A percentile compares a stretch with the other conserved stretches of the same genome.
Conservation (phyloP, 139 green algal species). For the Chloropicon primus region DNA sequence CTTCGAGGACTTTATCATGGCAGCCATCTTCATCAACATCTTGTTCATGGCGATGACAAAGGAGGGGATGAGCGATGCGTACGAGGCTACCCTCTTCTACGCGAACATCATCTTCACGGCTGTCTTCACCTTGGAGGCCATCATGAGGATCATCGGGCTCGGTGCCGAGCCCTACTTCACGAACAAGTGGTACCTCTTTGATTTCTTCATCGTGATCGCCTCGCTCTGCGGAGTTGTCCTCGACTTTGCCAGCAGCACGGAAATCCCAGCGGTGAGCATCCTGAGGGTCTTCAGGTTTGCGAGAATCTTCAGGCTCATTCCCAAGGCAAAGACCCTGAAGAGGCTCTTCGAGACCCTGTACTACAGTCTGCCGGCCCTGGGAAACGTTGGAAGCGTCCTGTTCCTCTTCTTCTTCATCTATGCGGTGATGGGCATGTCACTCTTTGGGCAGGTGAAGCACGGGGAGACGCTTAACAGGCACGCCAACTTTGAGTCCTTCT, state of each 20-base stretch:
- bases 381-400: slow-evolving; percentile 50
- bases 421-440: slow-evolving; percentile 60
- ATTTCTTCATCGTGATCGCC: slow-evolving; percentile 38
- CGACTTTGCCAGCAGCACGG: slow-evolving; percentile 13
- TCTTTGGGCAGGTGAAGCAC: slow-evolving; percentile 49
- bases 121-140: slow-evolving; percentile 41
- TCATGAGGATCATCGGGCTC: slow-evolving; percentile 33
- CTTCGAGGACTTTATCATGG: slow-evolving; percentile 41
- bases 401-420: slow-evolving; percentile 68
- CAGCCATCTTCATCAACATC: slow-evolving; percentile 46
- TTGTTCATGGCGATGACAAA: slow-evolving; percentile 42
- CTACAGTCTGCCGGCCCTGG: slow-evolving; percentile 44
- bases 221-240: slow-evolving; percentile 27
- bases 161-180: slow-evolving; percentile 28
- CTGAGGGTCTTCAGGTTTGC: slow-evolving; percentile 49
- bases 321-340: slow-evolving; percentile 45
- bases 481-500: slow-evolving; percentile 12
- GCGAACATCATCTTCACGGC: slow-evolving; percentile 38
- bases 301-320: slow-evolving; percentile 55
- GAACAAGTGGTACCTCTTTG: slow-evolving; percentile 55
- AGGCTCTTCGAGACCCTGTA: slow-evolving; percentile 54
- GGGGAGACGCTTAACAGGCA: slow-evolving; percentile 15
- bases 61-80: slow-evolving; percentile 33
- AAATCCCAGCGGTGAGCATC: slow-evolving; percentile 39
- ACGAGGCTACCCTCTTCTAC: slow-evolving; percentile 13